Percentiles rank a stretch among this genome's conserved stretches.
phyloP scores from a whole-genome alignment of 2,329 filamentous ascomycete species.

The Ophiostoma montium region DNA sequence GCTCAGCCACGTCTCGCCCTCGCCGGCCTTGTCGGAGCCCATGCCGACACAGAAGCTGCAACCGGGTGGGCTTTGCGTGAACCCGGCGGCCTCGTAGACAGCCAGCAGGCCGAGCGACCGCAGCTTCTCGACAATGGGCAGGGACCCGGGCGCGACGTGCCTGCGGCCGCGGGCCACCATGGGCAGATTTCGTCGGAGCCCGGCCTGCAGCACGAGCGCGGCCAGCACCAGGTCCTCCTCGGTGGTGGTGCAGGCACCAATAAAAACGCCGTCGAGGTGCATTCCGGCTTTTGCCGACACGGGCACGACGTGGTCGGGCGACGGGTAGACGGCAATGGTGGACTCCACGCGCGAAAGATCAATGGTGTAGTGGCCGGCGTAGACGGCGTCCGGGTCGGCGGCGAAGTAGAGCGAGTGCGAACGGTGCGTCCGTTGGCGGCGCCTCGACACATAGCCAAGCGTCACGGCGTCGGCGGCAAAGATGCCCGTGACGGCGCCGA shows the following conservation, averaged over 20 bases:
- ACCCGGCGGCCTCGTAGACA: conserved; percentile 27
- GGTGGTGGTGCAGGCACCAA: conserved; percentile 32
- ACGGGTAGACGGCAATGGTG: conserved; percentile 27
- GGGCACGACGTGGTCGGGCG: conserved; percentile 29
- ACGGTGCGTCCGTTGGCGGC: conserved; percentile 22
- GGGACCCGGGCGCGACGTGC: conserved; percentile 25
- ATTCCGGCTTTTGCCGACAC: conserved; percentile 20
- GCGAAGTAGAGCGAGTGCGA: conserved; percentile 23
- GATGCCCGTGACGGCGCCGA: conserved; percentile 29
- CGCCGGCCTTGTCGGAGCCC: conserved; percentile 24
- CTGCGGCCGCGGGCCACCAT: conserved; percentile 12
- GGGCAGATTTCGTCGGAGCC: too few species aligned
- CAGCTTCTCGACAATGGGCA: conserved; percentile 25
- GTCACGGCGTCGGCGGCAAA: conserved; percentile 27
- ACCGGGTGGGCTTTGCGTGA: conserved; percentile 26
- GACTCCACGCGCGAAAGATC: conserved; percentile 24
- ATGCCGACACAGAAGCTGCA: conserved; percentile 32
- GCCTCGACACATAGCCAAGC: conserved; percentile 20
- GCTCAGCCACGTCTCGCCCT: conserved; percentile 29
- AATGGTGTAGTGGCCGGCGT: conserved; percentile 23
- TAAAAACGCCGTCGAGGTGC: conserved; percentile 28
- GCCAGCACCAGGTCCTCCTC: conserved; percentile 30
- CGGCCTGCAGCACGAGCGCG: conserved; percentile 22
- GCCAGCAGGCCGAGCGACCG: conserved; percentile 21
- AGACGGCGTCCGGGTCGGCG: conserved; percentile 23